Evolutionary conservation across 176 grass and related monocot species (phyloP).

Genomic region (Dactylis glomerata): DNA sequence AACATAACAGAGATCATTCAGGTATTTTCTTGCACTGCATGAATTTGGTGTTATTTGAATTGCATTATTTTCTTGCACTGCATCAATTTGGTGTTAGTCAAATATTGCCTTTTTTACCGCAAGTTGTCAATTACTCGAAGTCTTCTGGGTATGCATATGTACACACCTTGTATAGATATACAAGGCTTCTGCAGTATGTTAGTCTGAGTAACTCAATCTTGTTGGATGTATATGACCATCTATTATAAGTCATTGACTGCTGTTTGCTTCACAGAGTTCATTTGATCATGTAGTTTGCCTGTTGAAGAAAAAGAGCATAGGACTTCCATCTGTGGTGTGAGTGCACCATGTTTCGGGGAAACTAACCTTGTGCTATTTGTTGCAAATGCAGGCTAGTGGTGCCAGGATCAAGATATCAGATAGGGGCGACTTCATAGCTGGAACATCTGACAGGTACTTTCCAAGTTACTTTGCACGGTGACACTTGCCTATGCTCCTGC

Average conservation of each 20-base stretch:
- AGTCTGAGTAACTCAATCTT: background rate
- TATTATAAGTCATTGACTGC: background rate
- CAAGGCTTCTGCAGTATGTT: background rate
- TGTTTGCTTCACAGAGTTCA: background rate
- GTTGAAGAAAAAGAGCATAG: background rate
- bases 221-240: background rate
- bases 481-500: too few species aligned
- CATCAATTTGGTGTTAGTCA: background rate
- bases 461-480: background rate
- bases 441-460: constrained; percentile 79
- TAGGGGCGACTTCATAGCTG: constrained; percentile 92
- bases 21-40: constrained; percentile 36
- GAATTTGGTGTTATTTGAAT: background rate
- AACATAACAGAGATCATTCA: constrained; percentile 98
- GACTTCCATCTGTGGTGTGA: too few species aligned
- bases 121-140: background rate
- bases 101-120: background rate
- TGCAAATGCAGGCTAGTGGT: constrained; percentile 66
- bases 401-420: constrained; percentile 99
- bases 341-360: background rate
- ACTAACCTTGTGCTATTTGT: constrained; percentile 2
- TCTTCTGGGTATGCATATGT: background rate
- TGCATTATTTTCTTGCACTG: background rate
- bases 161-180: background rate
- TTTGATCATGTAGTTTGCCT: background rate